Percentiles rank a stretch among this genome's conserved stretches.
Conservation (phyloP, 306 rosid genomes). For the Acacia confusa region DNA sequence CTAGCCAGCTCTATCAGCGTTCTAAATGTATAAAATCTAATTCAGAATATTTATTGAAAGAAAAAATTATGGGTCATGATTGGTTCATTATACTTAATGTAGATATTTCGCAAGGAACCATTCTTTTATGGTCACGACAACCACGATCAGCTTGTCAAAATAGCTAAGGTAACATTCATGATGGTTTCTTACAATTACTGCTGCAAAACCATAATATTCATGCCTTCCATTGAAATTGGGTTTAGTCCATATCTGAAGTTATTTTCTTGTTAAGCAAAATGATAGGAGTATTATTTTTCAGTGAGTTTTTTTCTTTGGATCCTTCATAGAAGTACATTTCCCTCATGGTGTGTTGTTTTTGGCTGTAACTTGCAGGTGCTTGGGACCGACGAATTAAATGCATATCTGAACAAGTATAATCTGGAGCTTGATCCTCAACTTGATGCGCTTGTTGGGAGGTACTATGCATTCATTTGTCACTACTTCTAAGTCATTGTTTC, state of each 20-base stretch:
- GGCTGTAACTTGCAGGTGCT: conserved; percentile 55
- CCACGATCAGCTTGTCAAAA: conserved; percentile 88
- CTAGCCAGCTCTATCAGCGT: not conserved
- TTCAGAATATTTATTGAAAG: not conserved
- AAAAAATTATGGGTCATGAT: conserved; percentile 20
- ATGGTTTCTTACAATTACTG: conserved; percentile 22
- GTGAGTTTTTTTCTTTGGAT: not conserved
- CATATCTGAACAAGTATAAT: conserved; percentile 73
- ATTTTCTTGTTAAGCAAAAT: not conserved
- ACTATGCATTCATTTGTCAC: not conserved
- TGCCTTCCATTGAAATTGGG: not conserved
- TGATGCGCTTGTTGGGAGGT: conserved; percentile 89
- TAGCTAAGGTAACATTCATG: conserved; percentile 67
- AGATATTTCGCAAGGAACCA: conserved; percentile 97
- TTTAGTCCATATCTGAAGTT: conserved; percentile 10
- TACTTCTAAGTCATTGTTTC: not conserved
- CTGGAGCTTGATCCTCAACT: conserved; percentile 90
- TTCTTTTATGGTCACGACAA: conserved; percentile 99
- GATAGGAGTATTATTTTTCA: not conserved
- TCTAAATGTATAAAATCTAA: not conserved
- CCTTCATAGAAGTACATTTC: not conserved
- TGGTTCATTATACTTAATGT: conserved; percentile 36
- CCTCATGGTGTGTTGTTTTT: not conserved
- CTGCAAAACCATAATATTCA: conserved; percentile 4
- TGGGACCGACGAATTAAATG: conserved; percentile 85